Base-by-base conservation (phyloP, 495 filamentous ascomycete genomes). In the Aspergillus olivimuriae region DNA sequence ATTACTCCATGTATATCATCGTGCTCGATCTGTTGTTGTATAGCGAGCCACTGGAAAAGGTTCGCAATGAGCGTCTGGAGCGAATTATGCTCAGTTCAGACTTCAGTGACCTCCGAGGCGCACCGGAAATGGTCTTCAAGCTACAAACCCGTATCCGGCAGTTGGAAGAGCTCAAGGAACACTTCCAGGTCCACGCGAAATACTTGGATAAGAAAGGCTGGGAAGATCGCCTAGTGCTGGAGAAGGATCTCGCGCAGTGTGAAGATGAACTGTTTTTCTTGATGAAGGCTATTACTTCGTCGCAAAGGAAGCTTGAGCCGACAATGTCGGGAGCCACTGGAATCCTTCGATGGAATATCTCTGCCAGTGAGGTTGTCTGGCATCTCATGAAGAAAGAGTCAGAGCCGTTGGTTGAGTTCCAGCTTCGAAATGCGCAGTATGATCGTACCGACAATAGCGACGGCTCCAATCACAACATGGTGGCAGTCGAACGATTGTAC, bases 51-150 rank as follows among this genome's bases (percentile, higher is more conserved):
- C 71, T 94, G 23, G 94, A 98, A 66, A 98, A 98, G 69, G 88
- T 92, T 14, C 77, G 92, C 16, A 94, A 76, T 44, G 94, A 98
- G 59, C 81, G 87, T 42, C 69, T 98, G 8, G 92, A 98, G 62
- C 95, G 94, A 72, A 98, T 98, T 55, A 95, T 98, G 86, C 81
- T 97, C 18, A 92, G 89, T n/a, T 97, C 94, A 10, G 92, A 99
- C 68, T 99, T 99, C 62, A 99, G 92, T 63, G 91, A 99, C 55
- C 74, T 99, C 22, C 80, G 87, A 31, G 92, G 92, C 23, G 87
- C 90, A 4, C 90, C 94, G 0, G 89, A 95, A 62, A 89, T 94
- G 83, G 90, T 97, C 17, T 82, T 82, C 53, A 83, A 80, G 55
- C 74, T 99, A 12, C 92, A 99, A 58, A 82, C 90, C 50, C 81